A percentile compares a stretch with the other conserved stretches of the same genome.
Evolutionary conservation across 495 filamentous ascomycete genomes (phyloP).

Genomic region (Hypomontagnella monticulosa): DNA sequence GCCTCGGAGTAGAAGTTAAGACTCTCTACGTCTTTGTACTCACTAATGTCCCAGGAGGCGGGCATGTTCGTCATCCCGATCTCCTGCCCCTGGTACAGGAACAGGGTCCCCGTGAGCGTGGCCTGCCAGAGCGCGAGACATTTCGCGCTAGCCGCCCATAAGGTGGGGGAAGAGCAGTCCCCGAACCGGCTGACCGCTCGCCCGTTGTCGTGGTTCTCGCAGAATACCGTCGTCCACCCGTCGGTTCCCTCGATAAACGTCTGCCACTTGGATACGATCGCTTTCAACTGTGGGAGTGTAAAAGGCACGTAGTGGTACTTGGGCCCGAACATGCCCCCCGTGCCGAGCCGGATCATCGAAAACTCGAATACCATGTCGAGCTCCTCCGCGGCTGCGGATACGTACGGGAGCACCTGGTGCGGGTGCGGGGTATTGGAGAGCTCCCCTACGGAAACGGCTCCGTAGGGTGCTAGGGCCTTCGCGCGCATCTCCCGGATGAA

Average conservation of each 20-base stretch:
- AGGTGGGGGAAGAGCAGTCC: constrained; percentile 57
- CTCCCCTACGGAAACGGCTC: constrained; percentile 77
- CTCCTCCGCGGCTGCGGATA: constrained; percentile 66
- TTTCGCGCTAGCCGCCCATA: constrained; percentile 63
- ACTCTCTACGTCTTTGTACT: constrained; percentile 78
- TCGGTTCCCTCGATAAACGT: constrained; percentile 72
- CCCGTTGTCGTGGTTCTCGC: constrained; percentile 79
- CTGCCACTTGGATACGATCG: constrained; percentile 71
- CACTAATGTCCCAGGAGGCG: constrained; percentile 67
- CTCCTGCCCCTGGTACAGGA: constrained; percentile 81
- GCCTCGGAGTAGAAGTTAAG: constrained; percentile 68
- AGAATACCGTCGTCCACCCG: constrained; percentile 77
- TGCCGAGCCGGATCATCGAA: constrained; percentile 69
- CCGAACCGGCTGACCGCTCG: constrained; percentile 70
- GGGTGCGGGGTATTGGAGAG: constrained; percentile 69
- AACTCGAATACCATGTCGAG: constrained; percentile 84
- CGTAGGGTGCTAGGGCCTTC: constrained; percentile 72
- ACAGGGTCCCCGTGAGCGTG: constrained; percentile 72
- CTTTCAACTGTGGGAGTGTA: constrained; percentile 66
- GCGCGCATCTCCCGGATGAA: constrained; percentile 67
- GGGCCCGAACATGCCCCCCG: constrained; percentile 43
- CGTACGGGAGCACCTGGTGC: constrained; percentile 67
- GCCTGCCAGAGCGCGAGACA: constrained; percentile 69
- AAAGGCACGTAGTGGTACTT: constrained; percentile 54
- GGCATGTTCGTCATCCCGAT: constrained; percentile 80